Percentiles rank a stretch among this genome's conserved stretches.
These are phyloP conservation scores for Mentha longifolia DNA, from an alignment of 257 asterid genomes.

Conservation along the genomic window DNA sequence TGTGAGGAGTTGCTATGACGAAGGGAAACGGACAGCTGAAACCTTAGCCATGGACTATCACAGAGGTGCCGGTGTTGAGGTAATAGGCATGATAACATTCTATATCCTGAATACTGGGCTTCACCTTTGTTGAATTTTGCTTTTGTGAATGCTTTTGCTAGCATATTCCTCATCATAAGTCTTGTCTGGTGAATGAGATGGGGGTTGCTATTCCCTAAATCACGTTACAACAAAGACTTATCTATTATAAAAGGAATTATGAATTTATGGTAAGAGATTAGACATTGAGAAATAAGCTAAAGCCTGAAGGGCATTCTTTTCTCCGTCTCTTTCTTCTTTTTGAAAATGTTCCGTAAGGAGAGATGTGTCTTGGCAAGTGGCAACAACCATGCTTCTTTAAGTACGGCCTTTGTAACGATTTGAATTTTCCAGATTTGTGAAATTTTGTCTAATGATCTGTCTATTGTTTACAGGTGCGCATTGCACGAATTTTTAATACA, in stretches of 20 bases:
- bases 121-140: background rate
- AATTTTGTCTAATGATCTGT: constrained; percentile 18
- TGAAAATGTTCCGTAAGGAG: background rate
- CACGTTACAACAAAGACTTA: background rate
- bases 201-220: background rate
- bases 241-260: background rate
- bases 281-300: background rate
- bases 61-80: constrained; percentile 93
- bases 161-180: background rate
- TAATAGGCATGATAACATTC: constrained; percentile 29
- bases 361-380: background rate
- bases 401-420: background rate
- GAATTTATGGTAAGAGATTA: constrained; percentile 16
- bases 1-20: constrained; percentile 93
- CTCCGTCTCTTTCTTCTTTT: background rate
- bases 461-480: constrained; percentile 70
- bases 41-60: constrained; percentile 98
- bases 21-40: constrained; percentile 94
- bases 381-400: constrained; percentile 1
- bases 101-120: constrained; percentile 15
- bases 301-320: background rate
- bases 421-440: constrained; percentile 15
- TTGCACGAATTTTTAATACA: constrained; percentile 95
- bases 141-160: background rate
- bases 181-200: background rate